Percentiles rank a stretch among this genome's conserved stretches.
Evolutionary conservation across 768 basidiomycete species (phyloP).

Genomic region (Suillus cothurnatus): DNA sequence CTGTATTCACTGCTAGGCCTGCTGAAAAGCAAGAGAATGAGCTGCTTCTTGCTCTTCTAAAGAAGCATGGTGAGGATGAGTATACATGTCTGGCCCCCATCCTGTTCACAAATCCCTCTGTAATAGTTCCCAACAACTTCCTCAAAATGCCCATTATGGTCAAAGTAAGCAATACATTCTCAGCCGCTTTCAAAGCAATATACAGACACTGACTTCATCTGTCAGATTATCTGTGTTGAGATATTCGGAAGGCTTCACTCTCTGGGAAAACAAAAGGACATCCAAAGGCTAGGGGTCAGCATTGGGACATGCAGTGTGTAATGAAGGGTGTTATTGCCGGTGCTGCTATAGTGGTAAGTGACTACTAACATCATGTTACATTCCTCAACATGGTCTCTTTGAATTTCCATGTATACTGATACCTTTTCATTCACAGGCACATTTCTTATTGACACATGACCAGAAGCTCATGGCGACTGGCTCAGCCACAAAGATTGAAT

Average conservation of each 20-base stretch:
- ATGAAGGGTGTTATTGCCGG: not conserved
- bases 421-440: not conserved
- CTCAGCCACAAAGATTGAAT: too few relatives aligned
- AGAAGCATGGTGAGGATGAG: not conserved
- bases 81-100: not conserved
- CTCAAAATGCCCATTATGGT: not conserved
- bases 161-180: slow-evolving; percentile 3
- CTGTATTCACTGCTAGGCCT: too few relatives aligned
- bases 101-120: not conserved
- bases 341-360: not conserved
- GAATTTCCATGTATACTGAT: too few relatives aligned
- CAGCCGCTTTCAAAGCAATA: not conserved
- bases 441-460: too few relatives aligned
- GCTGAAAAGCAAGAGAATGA: not conserved
- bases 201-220: not conserved
- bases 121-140: not conserved
- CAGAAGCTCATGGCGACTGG: too few relatives aligned
- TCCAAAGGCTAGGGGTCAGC: slow-evolving; percentile 1
- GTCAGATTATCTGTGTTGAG: not conserved
- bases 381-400: too few relatives aligned
- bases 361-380: too few relatives aligned
- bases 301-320: not conserved
- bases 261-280: not conserved
- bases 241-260: not conserved
- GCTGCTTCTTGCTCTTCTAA: not conserved